Percentiles rank a stretch among this genome's conserved stretches.
phyloP scores from a whole-genome alignment of 345 rosid genomes.

The Pugionium cornutum region DNA sequence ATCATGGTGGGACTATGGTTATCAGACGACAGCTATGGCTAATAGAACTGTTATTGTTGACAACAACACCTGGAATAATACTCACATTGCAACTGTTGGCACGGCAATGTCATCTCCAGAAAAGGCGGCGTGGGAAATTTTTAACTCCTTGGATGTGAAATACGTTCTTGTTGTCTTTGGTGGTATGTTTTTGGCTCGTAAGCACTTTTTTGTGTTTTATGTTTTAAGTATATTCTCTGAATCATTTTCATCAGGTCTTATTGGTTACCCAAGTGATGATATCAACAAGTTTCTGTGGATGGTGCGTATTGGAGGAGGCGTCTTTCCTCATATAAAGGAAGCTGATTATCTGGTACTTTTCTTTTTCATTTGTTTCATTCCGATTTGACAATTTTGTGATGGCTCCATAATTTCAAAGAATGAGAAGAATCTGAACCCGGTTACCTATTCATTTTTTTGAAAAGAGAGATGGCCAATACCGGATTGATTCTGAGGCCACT shows the following conservation, averaged over 20 bases:
- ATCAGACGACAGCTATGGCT: slow-evolving; percentile 99
- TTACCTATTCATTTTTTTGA: slow-evolving; percentile 19
- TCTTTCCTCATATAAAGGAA: slow-evolving; percentile 95
- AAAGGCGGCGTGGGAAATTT: slow-evolving; percentile 98
- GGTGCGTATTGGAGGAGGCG: slow-evolving; percentile 99
- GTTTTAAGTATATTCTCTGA: slow-evolving; percentile 37
- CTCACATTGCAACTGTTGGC: slow-evolving; percentile 99
- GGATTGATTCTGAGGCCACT: slow-evolving; percentile 92
- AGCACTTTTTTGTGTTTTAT: slow-evolving; percentile 10
- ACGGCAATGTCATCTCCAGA: slow-evolving; percentile 99
- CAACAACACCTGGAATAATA: slow-evolving; percentile 98
- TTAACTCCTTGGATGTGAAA: slow-evolving; percentile 95
- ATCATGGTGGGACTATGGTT: slow-evolving; percentile 99
- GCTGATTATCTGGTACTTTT: slow-evolving; percentile 82
- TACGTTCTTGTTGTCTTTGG: slow-evolving; percentile 98
- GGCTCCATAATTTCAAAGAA: slow-evolving; percentile 1
- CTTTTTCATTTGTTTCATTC: not conserved
- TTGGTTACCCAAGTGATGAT: slow-evolving; percentile 99
- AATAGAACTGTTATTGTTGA: slow-evolving; percentile 98
- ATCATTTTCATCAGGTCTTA: slow-evolving; percentile 62
- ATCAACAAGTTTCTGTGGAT: slow-evolving; percentile 98
- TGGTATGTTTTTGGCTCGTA: slow-evolving; percentile 57
- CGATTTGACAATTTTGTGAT: slow-evolving; percentile 5
- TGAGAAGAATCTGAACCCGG: slow-evolving; percentile 17
- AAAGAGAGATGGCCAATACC: slow-evolving; percentile 95